Percentiles rank a stretch among this genome's conserved stretches.
Evolutionary conservation across 83 land plant species (phyloP).

Genomic region (Diphasiastrum complanatum): DNA sequence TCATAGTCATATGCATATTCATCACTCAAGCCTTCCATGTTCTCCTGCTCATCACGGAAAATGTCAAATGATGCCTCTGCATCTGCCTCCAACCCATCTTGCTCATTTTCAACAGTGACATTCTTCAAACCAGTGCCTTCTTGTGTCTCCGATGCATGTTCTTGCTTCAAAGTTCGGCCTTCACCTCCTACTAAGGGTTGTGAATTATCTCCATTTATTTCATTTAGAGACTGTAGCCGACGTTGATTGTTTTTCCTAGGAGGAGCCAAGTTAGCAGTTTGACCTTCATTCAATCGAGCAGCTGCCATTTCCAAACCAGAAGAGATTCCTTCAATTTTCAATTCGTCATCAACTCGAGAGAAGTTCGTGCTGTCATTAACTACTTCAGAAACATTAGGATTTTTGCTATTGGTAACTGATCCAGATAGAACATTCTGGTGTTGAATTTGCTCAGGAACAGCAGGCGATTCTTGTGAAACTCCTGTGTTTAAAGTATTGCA

Average conservation of each 20-base stretch:
- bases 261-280: neutral
- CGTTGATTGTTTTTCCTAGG: too few relatives aligned
- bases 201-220: neutral
- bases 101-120: slow-evolving; percentile 71
- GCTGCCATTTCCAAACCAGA: slow-evolving; percentile 2
- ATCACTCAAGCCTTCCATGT: slow-evolving; percentile 54
- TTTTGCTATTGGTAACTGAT: too few relatives aligned
- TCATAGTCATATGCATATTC: slow-evolving; percentile 96
- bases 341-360: slow-evolving; percentile 4
- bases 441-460: too few relatives aligned
- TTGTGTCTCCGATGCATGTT: slow-evolving; percentile 24
- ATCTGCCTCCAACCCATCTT: slow-evolving; percentile 55
- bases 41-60: slow-evolving; percentile 60
- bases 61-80: slow-evolving; percentile 89
- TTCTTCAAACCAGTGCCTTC: slow-evolving; percentile 10
- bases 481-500: too few relatives aligned
- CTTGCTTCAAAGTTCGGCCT: neutral
- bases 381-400: too few relatives aligned
- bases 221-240: neutral
- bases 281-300: neutral
- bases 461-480: too few relatives aligned
- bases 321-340: neutral
- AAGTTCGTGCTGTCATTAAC: too few relatives aligned
- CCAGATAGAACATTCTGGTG: too few relatives aligned
- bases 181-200: neutral